Evolutionary conservation across 495 filamentous ascomycete genomes (phyloP), one percentile per base, ranked within the genome.

Genomic region (Penicillium cosmopolitanum): DNA sequence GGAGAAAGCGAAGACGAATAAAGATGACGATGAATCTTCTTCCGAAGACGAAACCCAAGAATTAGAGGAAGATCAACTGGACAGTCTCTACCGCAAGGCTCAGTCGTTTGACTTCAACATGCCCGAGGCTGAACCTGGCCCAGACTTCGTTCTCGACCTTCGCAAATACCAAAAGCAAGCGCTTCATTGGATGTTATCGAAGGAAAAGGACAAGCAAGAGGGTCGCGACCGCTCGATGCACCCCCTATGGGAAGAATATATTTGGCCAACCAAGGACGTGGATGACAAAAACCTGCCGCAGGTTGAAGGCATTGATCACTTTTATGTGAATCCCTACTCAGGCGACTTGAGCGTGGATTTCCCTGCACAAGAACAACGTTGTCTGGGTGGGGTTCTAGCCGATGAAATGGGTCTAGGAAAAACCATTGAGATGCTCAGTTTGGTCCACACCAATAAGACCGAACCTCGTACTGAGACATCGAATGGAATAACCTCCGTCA

Each of bases 301-400:
- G 18, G 80, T 93, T 16, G 73, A 80, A 9, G 82, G 80, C 15
- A 86, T 92, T 58, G 75, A 86, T 16, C 80, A 79, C 34, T 98
- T 98, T 70, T 98, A 97, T 66, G 88, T 97, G 63, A 98, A 98
- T 66, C 93, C 93, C 1, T 98, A 98, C 66, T 96, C 92, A 5
- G 95, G 96, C 15, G 95, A 98, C 62, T 76, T 98, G 42, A 96
- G 92, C n/a, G 76, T 98, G 1, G 84, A 93, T 4, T 98, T 98
- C 67, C 95, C 95, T 12, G 83, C 84, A 2, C 95, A 98, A 70
- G 90, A 98, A 60, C 95, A 98, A 61, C 90, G 94, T 70, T 98
- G 96, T 66, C 81, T 96, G 3, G 95, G 95, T 18, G 95, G 95
- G 4, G 90, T 98, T 50, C 78, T 98, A 51, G 95, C 95, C 31